Base-by-base conservation (phyloP, 768 basidiomycete species). In the Exsudoporus frostii region DNA sequence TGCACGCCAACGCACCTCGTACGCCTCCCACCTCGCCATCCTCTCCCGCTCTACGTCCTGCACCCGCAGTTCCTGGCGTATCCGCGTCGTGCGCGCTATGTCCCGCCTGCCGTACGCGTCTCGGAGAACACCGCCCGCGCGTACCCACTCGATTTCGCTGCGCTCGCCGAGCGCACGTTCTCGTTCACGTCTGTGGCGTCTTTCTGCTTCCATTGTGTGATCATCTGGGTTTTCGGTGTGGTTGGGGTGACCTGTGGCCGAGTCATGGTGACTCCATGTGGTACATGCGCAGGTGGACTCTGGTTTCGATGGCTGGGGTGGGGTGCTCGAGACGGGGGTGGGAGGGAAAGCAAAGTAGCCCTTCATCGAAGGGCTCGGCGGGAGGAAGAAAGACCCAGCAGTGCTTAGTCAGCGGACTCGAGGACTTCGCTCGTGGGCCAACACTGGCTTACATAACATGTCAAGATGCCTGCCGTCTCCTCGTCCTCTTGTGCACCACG, bases 131-230 rank as follows among this genome's bases (percentile, higher is more conserved):
- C 83, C 82, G 24, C 84, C 84, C 10, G 74, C 76, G 10, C 79
- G 74, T 2, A 85, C 83, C 81, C 83, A 85, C 14, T 77, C 78
- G 48, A 81, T 73, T 63, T 85, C 84, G 27, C 78, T 79, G 41
- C 65, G 66, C n/a, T 72, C 68, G 13, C 74, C 74, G 42, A 79
- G 75, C n/a, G 59, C 71, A 9, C 65, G 73, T 50, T 79, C 77
- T n/a, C 48, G 58, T 29, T 70, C 64, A 14, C 58, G 58, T 38
- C 68, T 63, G 25, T 51, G 47, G 17, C 22, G 45, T 19, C 57
- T 62, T 33, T 54, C 60, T 14, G 53, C 68, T 32, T 65, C 53
- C 40, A 39, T 32, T 33, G 27, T 39, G 38, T 36, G 33, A 24
- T 45, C 29, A 29, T 2, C 32, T 5, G 29, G 8, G 4, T 20